A percentile compares a stretch with the other conserved stretches of the same genome.
Evolutionary conservation across 208 protist species (phyloP).

Genomic region (Naegleria lovaniensis): DNA sequence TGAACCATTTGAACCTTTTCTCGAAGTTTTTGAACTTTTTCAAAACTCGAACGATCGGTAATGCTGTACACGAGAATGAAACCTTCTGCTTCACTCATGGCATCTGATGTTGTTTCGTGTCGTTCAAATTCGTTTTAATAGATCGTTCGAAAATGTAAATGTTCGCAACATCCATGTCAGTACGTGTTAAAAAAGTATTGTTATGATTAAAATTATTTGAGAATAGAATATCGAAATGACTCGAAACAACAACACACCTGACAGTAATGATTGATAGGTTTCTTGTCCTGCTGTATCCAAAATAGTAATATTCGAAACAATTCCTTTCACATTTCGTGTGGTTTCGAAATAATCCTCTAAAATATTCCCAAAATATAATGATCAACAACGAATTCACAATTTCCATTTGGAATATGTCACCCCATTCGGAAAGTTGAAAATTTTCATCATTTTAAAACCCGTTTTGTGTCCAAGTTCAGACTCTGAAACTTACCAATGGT

Average conservation of each 20-base stretch:
- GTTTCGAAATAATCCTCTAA: not conserved
- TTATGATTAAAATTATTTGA: too few relatives aligned
- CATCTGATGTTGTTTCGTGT: not conserved
- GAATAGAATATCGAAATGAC: not conserved
- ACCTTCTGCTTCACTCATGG: not conserved
- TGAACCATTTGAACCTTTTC: not conserved
- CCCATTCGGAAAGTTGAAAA: too few relatives aligned
- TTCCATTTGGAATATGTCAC: too few relatives aligned
- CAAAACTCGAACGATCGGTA: slow-evolving; percentile 42
- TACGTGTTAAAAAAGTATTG: too few relatives aligned
- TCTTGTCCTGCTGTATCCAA: slow-evolving; percentile 50
- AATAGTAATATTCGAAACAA: slow-evolving; percentile 22
- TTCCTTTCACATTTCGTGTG: not conserved
- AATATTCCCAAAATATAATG: too few relatives aligned
- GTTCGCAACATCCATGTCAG: too few relatives aligned
- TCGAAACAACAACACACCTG: not conserved
- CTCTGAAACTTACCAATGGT: not conserved
- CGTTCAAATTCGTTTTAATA: too few relatives aligned
- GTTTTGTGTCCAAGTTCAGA: too few relatives aligned
- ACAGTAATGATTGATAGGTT: not conserved
- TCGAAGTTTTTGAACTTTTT: slow-evolving; percentile 33
- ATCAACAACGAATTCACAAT: too few relatives aligned
- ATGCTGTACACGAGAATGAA: slow-evolving; percentile 36
- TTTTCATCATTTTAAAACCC: too few relatives aligned
- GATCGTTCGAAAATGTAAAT: too few relatives aligned